Evolutionary conservation across 2,329 filamentous ascomycete genomes (phyloP).

Genomic region (Apiospora kogelbergensis): DNA sequence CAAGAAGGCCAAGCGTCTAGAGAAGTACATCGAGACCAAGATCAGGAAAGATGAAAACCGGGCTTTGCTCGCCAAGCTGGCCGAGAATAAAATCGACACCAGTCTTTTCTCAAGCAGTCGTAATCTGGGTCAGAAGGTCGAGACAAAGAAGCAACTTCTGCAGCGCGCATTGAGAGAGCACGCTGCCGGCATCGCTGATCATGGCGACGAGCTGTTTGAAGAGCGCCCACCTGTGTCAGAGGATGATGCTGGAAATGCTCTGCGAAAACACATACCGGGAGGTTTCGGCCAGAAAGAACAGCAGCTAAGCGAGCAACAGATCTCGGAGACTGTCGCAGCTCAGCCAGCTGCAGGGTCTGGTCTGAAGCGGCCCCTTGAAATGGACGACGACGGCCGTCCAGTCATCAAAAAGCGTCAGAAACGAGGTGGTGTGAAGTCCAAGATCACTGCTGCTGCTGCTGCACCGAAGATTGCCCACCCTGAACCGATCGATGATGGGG

Average conservation of each 20-base stretch:
- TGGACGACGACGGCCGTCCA: conserved; percentile 77
- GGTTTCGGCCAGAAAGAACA: conserved; percentile 10
- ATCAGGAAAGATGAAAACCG: conserved; percentile 91
- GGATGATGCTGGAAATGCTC: not conserved
- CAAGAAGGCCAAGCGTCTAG: conserved; percentile 66
- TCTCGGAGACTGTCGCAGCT: not conserved
- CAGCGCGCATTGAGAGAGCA: conserved; percentile 63
- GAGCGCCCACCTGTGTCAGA: conserved; percentile 6
- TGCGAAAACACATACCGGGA: conserved; percentile 2
- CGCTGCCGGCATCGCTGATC: conserved; percentile 62
- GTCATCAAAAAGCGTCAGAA: conserved; percentile 82
- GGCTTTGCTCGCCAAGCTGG: conserved; percentile 79
- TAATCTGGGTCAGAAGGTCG: conserved; percentile 69
- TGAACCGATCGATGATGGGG: conserved; percentile 37
- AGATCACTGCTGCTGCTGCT: conserved; percentile 41
- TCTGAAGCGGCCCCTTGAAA: conserved; percentile 80
- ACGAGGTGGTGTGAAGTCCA: conserved; percentile 60
- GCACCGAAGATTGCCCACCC: conserved; percentile 27
- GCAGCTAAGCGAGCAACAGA: not conserved
- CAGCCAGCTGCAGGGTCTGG: conserved; percentile 63
- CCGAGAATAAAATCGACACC: conserved; percentile 77
- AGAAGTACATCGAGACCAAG: conserved; percentile 82
- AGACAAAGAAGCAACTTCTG: conserved; percentile 70
- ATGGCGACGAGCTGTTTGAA: conserved; percentile 55
- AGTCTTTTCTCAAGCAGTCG: conserved; percentile 76